A percentile compares a stretch with the other conserved stretches of the same genome.
These are phyloP conservation scores for Periconia sp. DNA, from an alignment of 2,329 filamentous ascomycete species.

Conservation along the genomic window DNA sequence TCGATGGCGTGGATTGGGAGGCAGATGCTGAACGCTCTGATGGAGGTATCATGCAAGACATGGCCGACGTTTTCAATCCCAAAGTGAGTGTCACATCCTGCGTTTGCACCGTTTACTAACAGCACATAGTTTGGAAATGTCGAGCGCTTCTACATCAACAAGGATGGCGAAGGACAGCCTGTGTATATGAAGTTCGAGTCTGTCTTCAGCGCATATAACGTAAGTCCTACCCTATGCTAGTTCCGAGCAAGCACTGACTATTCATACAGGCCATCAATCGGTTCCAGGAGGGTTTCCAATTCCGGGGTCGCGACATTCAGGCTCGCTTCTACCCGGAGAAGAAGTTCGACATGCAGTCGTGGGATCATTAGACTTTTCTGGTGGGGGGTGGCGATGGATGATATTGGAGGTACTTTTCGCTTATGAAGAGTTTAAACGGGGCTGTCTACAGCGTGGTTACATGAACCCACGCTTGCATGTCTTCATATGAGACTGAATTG, in stretches of 20 bases:
- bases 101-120: constrained; percentile 11
- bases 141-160: constrained; percentile 70
- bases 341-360: constrained; percentile 67
- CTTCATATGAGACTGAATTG: too few species aligned
- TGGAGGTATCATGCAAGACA: constrained; percentile 80
- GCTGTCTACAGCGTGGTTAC: too few species aligned
- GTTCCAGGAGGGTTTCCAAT: constrained; percentile 87
- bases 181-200: constrained; percentile 96
- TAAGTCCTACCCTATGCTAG: constrained; percentile 50
- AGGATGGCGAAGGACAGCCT: constrained; percentile 59
- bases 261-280: constrained; percentile 76
- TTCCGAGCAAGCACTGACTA: constrained; percentile 9
- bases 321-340: constrained; percentile 81
- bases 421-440: neutral
- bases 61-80: constrained; percentile 88
- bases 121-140: constrained; percentile 72
- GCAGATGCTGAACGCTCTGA: constrained; percentile 67
- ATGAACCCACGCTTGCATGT: too few species aligned
- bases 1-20: constrained; percentile 79
- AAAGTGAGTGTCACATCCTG: constrained; percentile 56
- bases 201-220: constrained; percentile 78
- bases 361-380: constrained; percentile 21
- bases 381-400: neutral
- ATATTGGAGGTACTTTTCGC: neutral
- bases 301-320: constrained; percentile 83